Conservation (phyloP, 805 yeast species). For the Candida awuae region DNA sequence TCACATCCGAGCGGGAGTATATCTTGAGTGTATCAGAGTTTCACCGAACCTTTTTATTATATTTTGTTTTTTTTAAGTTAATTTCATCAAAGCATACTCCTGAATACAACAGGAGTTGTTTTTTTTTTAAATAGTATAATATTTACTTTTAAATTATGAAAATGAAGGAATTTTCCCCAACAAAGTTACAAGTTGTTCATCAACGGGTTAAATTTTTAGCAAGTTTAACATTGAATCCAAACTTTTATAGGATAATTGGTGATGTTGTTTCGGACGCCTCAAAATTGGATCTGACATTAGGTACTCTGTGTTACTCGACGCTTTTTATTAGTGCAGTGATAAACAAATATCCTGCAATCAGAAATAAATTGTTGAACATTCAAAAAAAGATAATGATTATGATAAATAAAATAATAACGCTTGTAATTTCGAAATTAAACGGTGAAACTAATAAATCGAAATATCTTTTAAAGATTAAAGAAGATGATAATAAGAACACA, state of each 20-base stretch:
- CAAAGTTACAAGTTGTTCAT: neutral
- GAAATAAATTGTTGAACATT: neutral
- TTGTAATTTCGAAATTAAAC: too few relatives aligned
- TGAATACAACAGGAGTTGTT: too few relatives aligned
- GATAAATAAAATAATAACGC: neutral
- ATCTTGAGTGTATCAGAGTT: too few relatives aligned
- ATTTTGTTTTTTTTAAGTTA: too few relatives aligned
- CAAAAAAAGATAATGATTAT: neutral
- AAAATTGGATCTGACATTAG: conserved; percentile 26
- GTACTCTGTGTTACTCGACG: conserved; percentile 28
- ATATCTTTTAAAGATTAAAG: too few relatives aligned
- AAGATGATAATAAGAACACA: neutral
- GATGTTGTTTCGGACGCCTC: conserved; percentile 22
- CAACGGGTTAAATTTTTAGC: conserved; percentile 15
- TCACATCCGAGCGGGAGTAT: too few relatives aligned
- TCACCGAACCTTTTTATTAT: too few relatives aligned
- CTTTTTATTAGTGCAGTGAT: conserved; percentile 19
- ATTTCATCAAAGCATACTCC: too few relatives aligned
- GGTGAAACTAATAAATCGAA: too few relatives aligned
- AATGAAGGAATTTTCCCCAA: too few relatives aligned
- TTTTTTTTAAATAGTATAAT: too few relatives aligned
- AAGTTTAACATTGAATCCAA: conserved; percentile 18
- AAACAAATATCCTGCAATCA: conserved; percentile 5
- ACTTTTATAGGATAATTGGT: conserved; percentile 23
- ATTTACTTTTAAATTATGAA: too few relatives aligned